Percentiles rank a stretch among this genome's conserved stretches.
Evolutionary conservation across 805 yeast genomes (phyloP).

Genomic region (Starmerella vaccinii): DNA sequence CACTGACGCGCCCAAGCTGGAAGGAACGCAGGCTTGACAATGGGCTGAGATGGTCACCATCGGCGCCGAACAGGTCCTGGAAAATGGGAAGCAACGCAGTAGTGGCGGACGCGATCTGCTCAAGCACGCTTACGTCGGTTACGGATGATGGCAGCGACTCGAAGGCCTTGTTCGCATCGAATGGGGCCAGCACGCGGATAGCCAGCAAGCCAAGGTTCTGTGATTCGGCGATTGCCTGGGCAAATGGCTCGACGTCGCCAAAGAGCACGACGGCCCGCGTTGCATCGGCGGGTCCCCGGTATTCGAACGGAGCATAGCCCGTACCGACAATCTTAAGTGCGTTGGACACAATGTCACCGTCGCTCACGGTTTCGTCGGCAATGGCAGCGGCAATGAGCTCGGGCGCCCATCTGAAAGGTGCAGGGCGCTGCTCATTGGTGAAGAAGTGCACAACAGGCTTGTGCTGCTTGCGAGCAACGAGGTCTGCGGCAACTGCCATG

Average conservation of each 20-base stretch:
- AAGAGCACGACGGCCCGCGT: conserved; percentile 49
- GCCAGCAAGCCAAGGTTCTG: conserved; percentile 38
- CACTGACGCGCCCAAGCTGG: conserved; percentile 39
- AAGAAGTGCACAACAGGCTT: conserved; percentile 68
- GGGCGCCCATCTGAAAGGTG: conserved; percentile 23
- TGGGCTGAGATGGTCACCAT: conserved; percentile 22
- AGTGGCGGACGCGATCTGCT: conserved; percentile 45
- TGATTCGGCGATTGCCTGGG: conserved; percentile 34
- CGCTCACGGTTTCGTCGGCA: conserved; percentile 13
- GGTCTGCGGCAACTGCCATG: conserved; percentile 48
- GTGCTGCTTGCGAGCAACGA: conserved; percentile 40
- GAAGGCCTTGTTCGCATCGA: conserved; percentile 45
- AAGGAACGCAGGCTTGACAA: conserved; percentile 42
- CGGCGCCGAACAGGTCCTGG: conserved; percentile 61
- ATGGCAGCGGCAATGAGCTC: conserved; percentile 23
- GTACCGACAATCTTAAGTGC: conserved; percentile 32
- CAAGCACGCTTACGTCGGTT: conserved; percentile 49
- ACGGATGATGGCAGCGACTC: conserved; percentile 45
- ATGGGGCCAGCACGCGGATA: conserved; percentile 65
- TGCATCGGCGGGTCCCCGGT: conserved; percentile 36
- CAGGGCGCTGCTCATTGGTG: conserved; percentile 20
- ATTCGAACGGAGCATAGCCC: conserved; percentile 36
- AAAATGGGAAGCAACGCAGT: conserved; percentile 57
- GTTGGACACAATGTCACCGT: conserved; percentile 17
- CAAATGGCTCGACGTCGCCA: conserved; percentile 42